Evolutionary conservation across 345 rosid genomes (phyloP), one percentile per base, ranked within the genome.

Genomic region (Arabis alpina): DNA sequence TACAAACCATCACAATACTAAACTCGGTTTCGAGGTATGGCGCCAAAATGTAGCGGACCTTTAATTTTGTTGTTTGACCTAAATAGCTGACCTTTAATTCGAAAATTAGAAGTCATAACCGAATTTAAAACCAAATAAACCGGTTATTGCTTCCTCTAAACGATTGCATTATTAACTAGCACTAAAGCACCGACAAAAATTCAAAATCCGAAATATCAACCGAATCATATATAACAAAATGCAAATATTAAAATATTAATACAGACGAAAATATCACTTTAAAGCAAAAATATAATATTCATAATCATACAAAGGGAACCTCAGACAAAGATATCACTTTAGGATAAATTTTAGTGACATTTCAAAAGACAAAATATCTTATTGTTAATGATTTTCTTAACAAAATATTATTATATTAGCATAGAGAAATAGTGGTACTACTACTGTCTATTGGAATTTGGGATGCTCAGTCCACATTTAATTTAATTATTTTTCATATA

Each of bases 91-190:
- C 24, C 6, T 41, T n/a, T 13, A 8, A 10, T 36, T 36, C 10
- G 40, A 8, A 36, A 8, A 8, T 7, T 36, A 2, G 3, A 36
- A 53, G 2, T 11, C 3, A 13, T 32, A 52, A 71, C 45, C 68
- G 61, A 19, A 19, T 54, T 30, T 19, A 11, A 42, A 71, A 62
- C 76, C 76, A 62, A 62, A 62, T 4, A 23, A 62, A 14, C 55
- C 70, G 44, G 14, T 54, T 54, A n/a, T 53, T 40, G 54, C 1
- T 69, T 36, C 40, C 39, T 23, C 15, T 48, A 56, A 47, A 19
- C 23, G 23, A 19, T 19, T 19, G 23, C 23, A 19, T 19, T 19
- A 19, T 19, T 19, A 19, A 19, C 23, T 19, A 19, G 23, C 23
- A 19, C 23, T 19, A 19, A 19, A 19, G 23, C 23, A 19, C 23